Evolutionary conservation across 2,329 filamentous ascomycete genomes (phyloP).

Genomic region (Byssothecium circinans): DNA sequence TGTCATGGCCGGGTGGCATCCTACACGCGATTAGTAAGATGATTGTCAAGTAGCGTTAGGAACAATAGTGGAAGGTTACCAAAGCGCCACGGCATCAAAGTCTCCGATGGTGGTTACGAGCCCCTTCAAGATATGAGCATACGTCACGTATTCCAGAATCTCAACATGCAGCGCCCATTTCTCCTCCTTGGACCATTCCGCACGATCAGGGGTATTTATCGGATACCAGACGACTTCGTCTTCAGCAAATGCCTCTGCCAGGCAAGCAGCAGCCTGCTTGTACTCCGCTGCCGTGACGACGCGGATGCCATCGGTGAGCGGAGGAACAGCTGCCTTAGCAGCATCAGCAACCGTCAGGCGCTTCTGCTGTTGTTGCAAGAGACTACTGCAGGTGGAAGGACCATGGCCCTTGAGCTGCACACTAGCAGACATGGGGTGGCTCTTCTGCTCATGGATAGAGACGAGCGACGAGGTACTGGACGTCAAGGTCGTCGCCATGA

Average conservation of each 20-base stretch:
- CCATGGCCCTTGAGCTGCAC: conserved; percentile 31
- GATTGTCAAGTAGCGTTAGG: too few species aligned
- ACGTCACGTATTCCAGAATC: conserved; percentile 76
- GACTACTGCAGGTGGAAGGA: conserved; percentile 31
- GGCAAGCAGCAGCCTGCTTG: conserved; percentile 68
- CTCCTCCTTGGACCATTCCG: conserved; percentile 63
- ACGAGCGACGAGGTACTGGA: conserved; percentile 25
- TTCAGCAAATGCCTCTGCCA: conserved; percentile 75
- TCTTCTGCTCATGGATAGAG: conserved; percentile 42
- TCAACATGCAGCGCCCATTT: conserved; percentile 77
- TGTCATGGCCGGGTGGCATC: conserved; percentile 74
- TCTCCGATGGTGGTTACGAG: conserved; percentile 75
- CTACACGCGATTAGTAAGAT: conserved; percentile 45
- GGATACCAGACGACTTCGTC: conserved; percentile 77
- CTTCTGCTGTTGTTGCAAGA: conserved; percentile 25
- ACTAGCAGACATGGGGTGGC: conserved; percentile 22
- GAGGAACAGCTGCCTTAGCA: conserved; percentile 18
- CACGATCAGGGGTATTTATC: conserved; percentile 70
- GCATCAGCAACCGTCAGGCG: conserved; percentile 2
- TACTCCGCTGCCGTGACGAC: conserved; percentile 67
- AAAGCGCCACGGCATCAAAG: conserved; percentile 77
- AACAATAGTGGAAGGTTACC: too few species aligned
- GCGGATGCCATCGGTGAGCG: conserved; percentile 57
- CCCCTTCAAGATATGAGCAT: conserved; percentile 73
- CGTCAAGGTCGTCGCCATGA: conserved; percentile 49